Evolutionary conservation across 352 stramenopile species (phyloP).

Genomic region (Phytopythium delawarense): DNA sequence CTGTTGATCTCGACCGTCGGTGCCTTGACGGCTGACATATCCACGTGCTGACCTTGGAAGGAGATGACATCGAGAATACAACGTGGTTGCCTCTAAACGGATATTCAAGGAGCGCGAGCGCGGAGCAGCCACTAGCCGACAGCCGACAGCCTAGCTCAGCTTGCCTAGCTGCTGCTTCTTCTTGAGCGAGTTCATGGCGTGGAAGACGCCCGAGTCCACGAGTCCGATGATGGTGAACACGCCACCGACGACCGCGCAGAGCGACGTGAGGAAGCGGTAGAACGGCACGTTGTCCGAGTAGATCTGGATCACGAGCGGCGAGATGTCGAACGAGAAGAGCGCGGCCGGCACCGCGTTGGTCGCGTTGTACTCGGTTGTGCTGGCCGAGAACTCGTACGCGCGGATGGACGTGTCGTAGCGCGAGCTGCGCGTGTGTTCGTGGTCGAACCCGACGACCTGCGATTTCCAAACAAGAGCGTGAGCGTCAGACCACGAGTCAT

Average conservation of each 20-base stretch:
- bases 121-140: neutral
- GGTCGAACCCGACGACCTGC: constrained; percentile 76
- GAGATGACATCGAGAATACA: neutral
- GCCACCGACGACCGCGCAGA: constrained; percentile 80
- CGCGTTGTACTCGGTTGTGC: constrained; percentile 71
- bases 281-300: constrained; percentile 66
- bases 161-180: constrained; percentile 84
- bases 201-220: constrained; percentile 75
- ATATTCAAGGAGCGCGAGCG: neutral
- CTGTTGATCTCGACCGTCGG: constrained; percentile 11
- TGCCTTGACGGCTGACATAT: constrained; percentile 15
- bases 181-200: constrained; percentile 80
- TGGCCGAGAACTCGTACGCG: constrained; percentile 77
- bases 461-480: neutral
- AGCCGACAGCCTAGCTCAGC: constrained; percentile 28
- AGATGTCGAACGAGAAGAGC: constrained; percentile 81
- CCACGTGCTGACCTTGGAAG: neutral
- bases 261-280: constrained; percentile 81
- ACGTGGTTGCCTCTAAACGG: neutral
- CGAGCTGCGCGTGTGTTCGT: constrained; percentile 46
- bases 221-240: constrained; percentile 85
- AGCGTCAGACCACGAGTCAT: neutral
- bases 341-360: constrained; percentile 52
- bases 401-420: constrained; percentile 48
- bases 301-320: constrained; percentile 70